phyloP scores from a whole-genome alignment of 78 protist species.

The Isochrysis galbana region DNA sequence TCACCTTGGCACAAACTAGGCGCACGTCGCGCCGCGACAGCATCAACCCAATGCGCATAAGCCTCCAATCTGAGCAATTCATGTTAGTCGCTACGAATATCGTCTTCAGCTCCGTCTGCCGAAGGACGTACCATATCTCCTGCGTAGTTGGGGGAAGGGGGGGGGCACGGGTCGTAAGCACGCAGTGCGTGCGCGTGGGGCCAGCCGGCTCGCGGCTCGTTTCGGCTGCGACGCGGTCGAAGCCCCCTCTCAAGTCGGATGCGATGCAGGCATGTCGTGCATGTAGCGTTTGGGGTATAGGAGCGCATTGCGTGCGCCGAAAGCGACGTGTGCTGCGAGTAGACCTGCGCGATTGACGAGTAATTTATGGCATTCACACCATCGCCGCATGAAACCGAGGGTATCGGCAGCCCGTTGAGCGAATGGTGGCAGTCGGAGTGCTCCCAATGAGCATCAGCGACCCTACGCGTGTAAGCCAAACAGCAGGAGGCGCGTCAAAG shows the following conservation, averaged over 20 bases:
- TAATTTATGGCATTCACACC: not conserved
- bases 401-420: not conserved
- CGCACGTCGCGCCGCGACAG: not conserved
- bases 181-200: not conserved
- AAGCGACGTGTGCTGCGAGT: too few relatives aligned
- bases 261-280: not conserved
- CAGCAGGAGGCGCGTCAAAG: too few relatives aligned
- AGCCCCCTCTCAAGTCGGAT: not conserved
- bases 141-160: not conserved
- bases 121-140: not conserved
- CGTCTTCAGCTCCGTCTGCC: not conserved
- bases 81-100: not conserved
- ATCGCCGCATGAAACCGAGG: conserved; percentile 2
- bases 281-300: too few relatives aligned
- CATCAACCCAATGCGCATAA: not conserved
- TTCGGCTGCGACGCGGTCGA: not conserved
- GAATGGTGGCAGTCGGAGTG: not conserved
- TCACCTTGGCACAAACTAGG: not conserved
- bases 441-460: conserved; percentile 16
- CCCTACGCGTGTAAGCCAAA: too few relatives aligned
- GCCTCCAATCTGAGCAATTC: not conserved
- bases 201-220: not conserved
- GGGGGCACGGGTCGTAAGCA: not conserved
- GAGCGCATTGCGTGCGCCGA: too few relatives aligned
- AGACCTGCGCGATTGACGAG: not conserved